Conservation (phyloP, 495 filamentous ascomycete genomes). For the Podospora conica region DNA sequence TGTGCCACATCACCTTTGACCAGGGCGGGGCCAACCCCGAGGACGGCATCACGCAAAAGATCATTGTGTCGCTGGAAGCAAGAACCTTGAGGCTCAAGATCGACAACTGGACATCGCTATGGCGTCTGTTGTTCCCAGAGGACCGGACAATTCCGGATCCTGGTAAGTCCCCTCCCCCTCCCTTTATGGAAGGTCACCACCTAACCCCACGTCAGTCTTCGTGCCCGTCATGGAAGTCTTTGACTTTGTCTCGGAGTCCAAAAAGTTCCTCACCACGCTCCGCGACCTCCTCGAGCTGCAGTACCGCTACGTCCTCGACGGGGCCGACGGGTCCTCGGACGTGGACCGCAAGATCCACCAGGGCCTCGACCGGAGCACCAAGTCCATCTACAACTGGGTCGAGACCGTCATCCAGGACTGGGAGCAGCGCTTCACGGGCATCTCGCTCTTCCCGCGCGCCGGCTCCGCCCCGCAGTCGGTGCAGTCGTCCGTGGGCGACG, state of each 20-base stretch:
- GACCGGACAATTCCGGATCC: constrained; percentile 22
- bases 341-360: constrained; percentile 25
- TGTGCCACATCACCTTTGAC: constrained; percentile 22
- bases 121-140: constrained; percentile 25
- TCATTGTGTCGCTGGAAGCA: constrained; percentile 26
- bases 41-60: constrained; percentile 28
- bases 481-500: constrained; percentile 1
- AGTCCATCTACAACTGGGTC: constrained; percentile 27
- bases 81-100: constrained; percentile 26
- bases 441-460: constrained; percentile 15
- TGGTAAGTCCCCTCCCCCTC: constrained; percentile 6
- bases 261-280: constrained; percentile 19
- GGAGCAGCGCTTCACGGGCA: constrained; percentile 20
- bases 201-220: constrained; percentile 15
- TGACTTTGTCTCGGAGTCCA: constrained; percentile 27
- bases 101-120: constrained; percentile 28
- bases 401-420: constrained; percentile 27
- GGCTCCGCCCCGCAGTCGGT: background rate
- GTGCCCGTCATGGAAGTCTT: constrained; percentile 30
- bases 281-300: constrained; percentile 26
- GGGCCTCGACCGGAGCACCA: constrained; percentile 23
- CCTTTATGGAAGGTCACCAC: background rate
- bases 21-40: constrained; percentile 24
- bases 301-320: constrained; percentile 25
- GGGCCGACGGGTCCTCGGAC: constrained; percentile 8